Percentiles rank a stretch among this genome's conserved stretches.
phyloP scores from a whole-genome alignment of 768 basidiomycete species.

The Polyporus arcularius region DNA sequence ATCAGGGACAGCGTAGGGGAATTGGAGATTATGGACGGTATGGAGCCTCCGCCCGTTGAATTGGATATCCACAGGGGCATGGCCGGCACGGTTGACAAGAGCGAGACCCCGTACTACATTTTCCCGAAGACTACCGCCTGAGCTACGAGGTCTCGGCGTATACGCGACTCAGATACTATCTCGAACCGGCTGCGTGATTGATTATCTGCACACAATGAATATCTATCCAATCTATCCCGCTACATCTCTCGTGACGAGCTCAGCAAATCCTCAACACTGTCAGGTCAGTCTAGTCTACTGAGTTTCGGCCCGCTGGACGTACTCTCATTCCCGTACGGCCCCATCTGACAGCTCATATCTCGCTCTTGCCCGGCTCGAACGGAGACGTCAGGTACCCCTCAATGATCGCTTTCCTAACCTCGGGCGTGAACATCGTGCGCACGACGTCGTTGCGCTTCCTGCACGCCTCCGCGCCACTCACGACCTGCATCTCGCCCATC shows the following conservation, averaged over 20 bases:
- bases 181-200: no score
- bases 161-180: no score
- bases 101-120: not conserved
- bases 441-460: slow-evolving; percentile 30
- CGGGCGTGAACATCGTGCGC: slow-evolving; percentile 10
- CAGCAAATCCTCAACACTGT: no score
- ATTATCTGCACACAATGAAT: no score
- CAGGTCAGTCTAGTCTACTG: no score
- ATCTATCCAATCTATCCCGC: no score
- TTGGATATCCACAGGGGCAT: slow-evolving; percentile 5
- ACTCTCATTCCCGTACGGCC: no score
- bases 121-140: no score
- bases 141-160: no score
- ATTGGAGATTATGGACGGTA: not conserved
- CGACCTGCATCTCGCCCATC: slow-evolving; percentile 37
- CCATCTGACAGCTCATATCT: slow-evolving; percentile 1
- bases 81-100: not conserved
- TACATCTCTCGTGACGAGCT: no score
- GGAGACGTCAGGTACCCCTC: not conserved
- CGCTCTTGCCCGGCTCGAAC: not conserved
- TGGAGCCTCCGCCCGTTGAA: slow-evolving; percentile 2
- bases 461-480: slow-evolving; percentile 34
- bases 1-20: slow-evolving; percentile 1
- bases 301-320: no score
- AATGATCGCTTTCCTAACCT: not conserved